Evolutionary conservation across 169 alveolate genomes (phyloP).

Genomic region (Eimeria tenella): DNA sequence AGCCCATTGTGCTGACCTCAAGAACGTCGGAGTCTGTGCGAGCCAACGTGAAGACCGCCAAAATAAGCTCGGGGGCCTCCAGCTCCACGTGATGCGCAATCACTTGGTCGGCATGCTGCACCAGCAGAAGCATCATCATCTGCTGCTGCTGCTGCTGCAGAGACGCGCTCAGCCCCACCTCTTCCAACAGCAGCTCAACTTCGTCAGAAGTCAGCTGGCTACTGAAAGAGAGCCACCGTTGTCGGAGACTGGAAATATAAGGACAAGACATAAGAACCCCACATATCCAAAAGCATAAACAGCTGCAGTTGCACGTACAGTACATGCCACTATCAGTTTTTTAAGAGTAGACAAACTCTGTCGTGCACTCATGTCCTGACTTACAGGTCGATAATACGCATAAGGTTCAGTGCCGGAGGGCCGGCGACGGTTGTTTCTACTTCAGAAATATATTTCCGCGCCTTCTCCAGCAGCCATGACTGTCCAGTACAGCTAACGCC

Average conservation of each 20-base stretch:
- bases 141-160: slow-evolving; percentile 2
- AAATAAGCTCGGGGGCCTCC: background rate
- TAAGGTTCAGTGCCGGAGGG: background rate
- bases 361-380: background rate
- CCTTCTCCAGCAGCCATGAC: slow-evolving; percentile 49
- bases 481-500: background rate
- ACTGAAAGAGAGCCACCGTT: slow-evolving; percentile 24
- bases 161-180: background rate
- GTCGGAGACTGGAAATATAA: background rate
- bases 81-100: background rate
- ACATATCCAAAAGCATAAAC: background rate
- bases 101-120: slow-evolving; percentile 31
- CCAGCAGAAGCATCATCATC: background rate
- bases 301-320: background rate
- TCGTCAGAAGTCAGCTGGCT: background rate
- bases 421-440: background rate
- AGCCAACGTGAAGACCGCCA: background rate
- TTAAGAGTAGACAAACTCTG: background rate
- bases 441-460: background rate
- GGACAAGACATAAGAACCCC: background rate
- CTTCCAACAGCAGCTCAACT: background rate
- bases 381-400: background rate
- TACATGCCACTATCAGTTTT: background rate
- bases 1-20: background rate
- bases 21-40: background rate